These are phyloP conservation scores for Conringia planisiliqua DNA, from an alignment of 345 rosid species.

Conservation along the genomic window DNA sequence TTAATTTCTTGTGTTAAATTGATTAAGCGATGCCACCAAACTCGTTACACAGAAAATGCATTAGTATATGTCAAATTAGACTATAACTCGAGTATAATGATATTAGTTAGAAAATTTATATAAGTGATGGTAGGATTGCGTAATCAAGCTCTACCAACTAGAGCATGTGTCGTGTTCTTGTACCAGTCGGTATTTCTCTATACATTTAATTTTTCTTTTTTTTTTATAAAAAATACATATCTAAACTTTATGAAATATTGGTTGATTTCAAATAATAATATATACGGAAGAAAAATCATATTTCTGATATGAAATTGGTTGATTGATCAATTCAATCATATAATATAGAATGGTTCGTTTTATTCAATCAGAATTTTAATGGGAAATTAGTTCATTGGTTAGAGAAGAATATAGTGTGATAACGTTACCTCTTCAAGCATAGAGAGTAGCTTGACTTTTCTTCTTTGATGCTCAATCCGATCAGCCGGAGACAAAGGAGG, in stretches of 20 bases:
- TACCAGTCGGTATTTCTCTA: conserved; percentile 52
- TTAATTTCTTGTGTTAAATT: conserved; percentile 8
- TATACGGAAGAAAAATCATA: not conserved
- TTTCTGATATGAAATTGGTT: not conserved
- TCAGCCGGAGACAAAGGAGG: conserved; percentile 65
- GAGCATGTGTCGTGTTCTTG: conserved; percentile 53
- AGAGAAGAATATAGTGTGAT: conserved; percentile 3
- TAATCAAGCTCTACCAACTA: conserved; percentile 49
- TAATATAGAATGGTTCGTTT: not conserved
- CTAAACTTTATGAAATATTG: not conserved
- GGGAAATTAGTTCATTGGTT: conserved; percentile 12
- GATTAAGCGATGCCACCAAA: conserved; percentile 38
- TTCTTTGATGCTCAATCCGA: conserved; percentile 84
- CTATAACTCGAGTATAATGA: conserved; percentile 27
- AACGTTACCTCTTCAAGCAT: conserved; percentile 91
- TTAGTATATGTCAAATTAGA: conserved; percentile 10
- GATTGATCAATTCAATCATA: conserved; percentile 6
- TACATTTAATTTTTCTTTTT: conserved; percentile 9
- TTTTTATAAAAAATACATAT: not conserved
- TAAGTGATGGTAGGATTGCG: conserved; percentile 33
- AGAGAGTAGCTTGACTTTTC: conserved; percentile 80
- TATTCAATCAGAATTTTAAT: not conserved
- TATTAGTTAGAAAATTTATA: conserved; percentile 14
- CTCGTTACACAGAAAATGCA: conserved; percentile 19
- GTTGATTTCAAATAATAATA: not conserved